A percentile compares a stretch with the other conserved stretches of the same genome.
Evolutionary conservation across 805 yeast genomes (phyloP).

Genomic region (Saccharomycopsis selenospora): DNA sequence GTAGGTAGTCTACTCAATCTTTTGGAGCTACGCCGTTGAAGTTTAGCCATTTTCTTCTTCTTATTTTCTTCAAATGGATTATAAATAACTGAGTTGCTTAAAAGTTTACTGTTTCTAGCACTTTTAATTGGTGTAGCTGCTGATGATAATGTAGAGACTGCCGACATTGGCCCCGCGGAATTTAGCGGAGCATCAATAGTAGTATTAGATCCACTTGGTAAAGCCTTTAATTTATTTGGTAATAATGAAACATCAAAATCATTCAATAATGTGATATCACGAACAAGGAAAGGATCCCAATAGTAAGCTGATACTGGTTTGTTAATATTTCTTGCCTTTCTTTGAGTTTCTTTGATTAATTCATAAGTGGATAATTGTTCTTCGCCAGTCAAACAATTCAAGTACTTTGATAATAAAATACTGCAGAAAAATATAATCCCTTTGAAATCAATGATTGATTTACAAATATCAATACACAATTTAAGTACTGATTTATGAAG

Average conservation of each 20-base stretch:
- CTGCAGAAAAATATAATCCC: slow-evolving; percentile 43
- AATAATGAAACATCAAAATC: slow-evolving; percentile 20
- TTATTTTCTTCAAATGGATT: slow-evolving; percentile 20
- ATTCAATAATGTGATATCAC: slow-evolving; percentile 38
- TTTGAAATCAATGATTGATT: slow-evolving; percentile 39
- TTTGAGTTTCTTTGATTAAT: slow-evolving; percentile 30
- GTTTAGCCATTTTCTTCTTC: slow-evolving; percentile 11
- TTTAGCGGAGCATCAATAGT: background rate
- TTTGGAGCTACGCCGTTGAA: slow-evolving; percentile 12
- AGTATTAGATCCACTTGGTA: slow-evolving; percentile 17
- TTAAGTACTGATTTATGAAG: slow-evolving; percentile 51
- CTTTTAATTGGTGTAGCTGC: slow-evolving; percentile 24
- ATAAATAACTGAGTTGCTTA: slow-evolving; percentile 12
- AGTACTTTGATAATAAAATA: slow-evolving; percentile 47
- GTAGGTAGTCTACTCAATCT: slow-evolving; percentile 18
- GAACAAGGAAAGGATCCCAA: slow-evolving; percentile 68
- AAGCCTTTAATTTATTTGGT: slow-evolving; percentile 18
- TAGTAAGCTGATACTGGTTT: slow-evolving; percentile 34
- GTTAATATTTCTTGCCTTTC: slow-evolving; percentile 24
- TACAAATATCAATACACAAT: slow-evolving; percentile 46
- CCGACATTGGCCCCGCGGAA: background rate
- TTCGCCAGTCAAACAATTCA: slow-evolving; percentile 43
- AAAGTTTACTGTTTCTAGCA: background rate
- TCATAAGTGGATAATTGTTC: slow-evolving; percentile 46
- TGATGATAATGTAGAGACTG: no score